phyloP scores from a whole-genome alignment of 192 early-diverging fungal species.

The Geranomyces michiganensis region DNA sequence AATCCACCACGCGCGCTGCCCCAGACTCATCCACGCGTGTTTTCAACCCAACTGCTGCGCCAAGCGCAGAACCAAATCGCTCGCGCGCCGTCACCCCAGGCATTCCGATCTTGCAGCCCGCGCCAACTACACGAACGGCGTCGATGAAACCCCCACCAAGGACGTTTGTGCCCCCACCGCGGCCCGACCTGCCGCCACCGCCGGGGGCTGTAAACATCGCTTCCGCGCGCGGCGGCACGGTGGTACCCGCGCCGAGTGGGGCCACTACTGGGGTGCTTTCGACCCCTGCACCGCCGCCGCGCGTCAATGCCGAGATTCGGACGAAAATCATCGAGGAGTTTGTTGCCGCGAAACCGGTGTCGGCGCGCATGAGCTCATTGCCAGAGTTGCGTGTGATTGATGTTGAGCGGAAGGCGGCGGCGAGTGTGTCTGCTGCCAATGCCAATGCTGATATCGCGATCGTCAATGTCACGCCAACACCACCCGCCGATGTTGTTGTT shows the following conservation, averaged over 20 bases:
- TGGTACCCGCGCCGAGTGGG: not conserved
- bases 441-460: no score
- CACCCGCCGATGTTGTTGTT: no score
- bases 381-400: slow-evolving; percentile 1
- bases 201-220: no score
- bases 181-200: not conserved
- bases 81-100: not conserved
- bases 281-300: not conserved
- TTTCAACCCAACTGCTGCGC: not conserved
- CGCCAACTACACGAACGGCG: not conserved
- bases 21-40: not conserved
- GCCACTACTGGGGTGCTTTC: not conserved
- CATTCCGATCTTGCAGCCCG: not conserved
- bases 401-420: no score
- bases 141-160: not conserved
- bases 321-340: slow-evolving; percentile 2
- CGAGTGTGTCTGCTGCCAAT: no score
- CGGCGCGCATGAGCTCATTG: slow-evolving; percentile 14
- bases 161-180: not conserved
- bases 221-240: not conserved
- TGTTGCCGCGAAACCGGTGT: not conserved
- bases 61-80: no score
- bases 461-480: no score
- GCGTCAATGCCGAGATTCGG: not conserved
- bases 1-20: not conserved